Evolutionary conservation across 83 land plant species (phyloP), one percentile per base, ranked within the genome.

Genomic region (Picea engelmannii): DNA sequence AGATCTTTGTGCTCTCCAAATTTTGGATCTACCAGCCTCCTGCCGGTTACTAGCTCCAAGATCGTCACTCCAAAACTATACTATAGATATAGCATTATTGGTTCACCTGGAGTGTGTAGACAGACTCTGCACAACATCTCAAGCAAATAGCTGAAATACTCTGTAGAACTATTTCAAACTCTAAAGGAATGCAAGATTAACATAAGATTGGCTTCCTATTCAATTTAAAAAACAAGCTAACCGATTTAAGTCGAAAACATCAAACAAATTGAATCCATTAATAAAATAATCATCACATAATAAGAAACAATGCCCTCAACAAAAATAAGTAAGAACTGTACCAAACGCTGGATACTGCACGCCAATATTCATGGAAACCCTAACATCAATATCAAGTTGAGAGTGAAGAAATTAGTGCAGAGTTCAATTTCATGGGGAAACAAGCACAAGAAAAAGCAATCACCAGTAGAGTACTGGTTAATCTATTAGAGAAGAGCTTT

Each of bases 71-170:
- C 96, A 78, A 90, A 94, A n/a, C n/a, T n/a, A n/a, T n/a, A 78
- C 92, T 91, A 91, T 94, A 94, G 7, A 91, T 91, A 79, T 94
- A 94, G 58, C 96, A 90, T 84, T 94, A 91, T 79, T 91, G 92
- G 18, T 88, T 91, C 80, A 93, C 91, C 38, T 91, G n/a, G n/a
- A n/a, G n/a, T n/a, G n/a, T n/a, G n/a, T n/a, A n/a, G 2, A 89
- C 90, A 87, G 91, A 89, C 78, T 93, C 96, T 93, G 94, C 61
- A 83, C 11, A 58, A 64, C 20, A 67, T 17, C 18, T 25, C 18
- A 27, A 1, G 17, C 9, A 61, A 27, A 2, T 16, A 27, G 25
- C 12, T 24, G 17, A 16, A 31, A 78, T 23, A 31, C 15, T 49
- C 12, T 9, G 11, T 58, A 59, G 8, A 24, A 16, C 1, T 1